Evolutionary conservation across 139 green algal genomes (phyloP), one percentile per base, ranked within the genome.

Genomic region (Spirogloea muscicola): DNA sequence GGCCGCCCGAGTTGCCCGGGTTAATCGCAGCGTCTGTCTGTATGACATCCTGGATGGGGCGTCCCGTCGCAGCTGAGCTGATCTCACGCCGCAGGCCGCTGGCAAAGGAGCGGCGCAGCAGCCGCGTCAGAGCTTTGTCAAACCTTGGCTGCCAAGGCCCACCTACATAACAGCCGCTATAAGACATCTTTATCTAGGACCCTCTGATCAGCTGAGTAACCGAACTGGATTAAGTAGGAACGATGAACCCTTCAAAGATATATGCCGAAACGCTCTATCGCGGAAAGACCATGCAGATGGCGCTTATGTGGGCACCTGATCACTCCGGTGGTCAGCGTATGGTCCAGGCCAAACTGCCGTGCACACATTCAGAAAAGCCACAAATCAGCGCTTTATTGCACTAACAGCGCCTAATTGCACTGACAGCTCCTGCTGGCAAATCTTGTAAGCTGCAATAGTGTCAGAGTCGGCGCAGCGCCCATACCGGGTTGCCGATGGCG

Each of bases 1-100:
- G 84, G 0, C 84, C 84, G 10, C 83, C 84, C 31, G 66, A 83
- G 76, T 88, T 88, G 40, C 84, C 84, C 10, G 84, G 84, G 51
- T 88, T 88, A 57, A 88, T 88, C 3, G 84, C 84, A 27, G 84
- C 84, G 57, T 88, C 84, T 3, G 84, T 88, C 65, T 88, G 84
- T 29, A 88, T 90, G 43, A 94, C 79, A 37, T 87, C 87, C 60
- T 89, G 70, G 70, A 96, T 95, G 71, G 93, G 90, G 1, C 91
- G 75, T 1, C 89, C 90, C 4, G 89, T 93, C 49, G 88, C 88
- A 39, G 80, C 82, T 38, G 52, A 81, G 31, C 64, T 81, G 68
- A 88, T 88, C 65, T 88, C 83, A 16, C 84, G 38, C 48, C 78
- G 55, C 10, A 87, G 55, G 7, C 80, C 75, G 40, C 71, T 79